Evolutionary conservation across 164 flowering plant genomes (phyloP).

Genomic region (Tetrastigma voinierianum): DNA sequence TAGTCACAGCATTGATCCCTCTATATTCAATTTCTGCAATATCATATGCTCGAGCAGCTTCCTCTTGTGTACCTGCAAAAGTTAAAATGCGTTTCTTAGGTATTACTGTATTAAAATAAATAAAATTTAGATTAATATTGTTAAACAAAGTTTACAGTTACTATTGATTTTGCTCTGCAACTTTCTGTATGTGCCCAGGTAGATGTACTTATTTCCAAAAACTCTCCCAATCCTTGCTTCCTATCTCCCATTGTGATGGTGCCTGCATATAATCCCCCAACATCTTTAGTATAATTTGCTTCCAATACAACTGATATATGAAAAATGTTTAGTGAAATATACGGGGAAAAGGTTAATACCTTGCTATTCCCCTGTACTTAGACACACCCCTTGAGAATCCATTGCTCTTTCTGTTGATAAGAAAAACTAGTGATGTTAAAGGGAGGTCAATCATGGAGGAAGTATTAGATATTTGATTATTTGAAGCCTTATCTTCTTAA

Average conservation of each 20-base stretch:
- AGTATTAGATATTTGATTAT: no score
- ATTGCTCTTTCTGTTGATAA: constrained; percentile 42
- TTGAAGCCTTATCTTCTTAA: constrained; percentile 41
- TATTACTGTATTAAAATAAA: no score
- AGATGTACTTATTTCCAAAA: constrained; percentile 68
- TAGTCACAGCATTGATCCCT: constrained; percentile 49
- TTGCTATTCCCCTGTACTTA: constrained; percentile 59
- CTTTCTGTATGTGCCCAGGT: constrained; percentile 56
- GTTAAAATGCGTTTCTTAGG: background rate
- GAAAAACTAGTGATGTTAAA: background rate
- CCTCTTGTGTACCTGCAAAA: constrained; percentile 45
- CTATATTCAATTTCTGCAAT: constrained; percentile 44
- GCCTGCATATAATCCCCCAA: constrained; percentile 30
- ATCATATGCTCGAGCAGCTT: constrained; percentile 54
- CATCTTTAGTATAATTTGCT: background rate
- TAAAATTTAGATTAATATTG: background rate
- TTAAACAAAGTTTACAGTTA: background rate
- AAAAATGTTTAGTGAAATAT: no score
- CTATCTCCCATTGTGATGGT: constrained; percentile 76
- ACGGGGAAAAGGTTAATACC: constrained; percentile 10
- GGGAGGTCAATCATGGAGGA: background rate
- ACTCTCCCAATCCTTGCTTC: constrained; percentile 79
- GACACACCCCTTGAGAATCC: constrained; percentile 62
- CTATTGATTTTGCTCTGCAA: background rate
- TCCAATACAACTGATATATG: no score